phyloP scores from a whole-genome alignment of 176 grass and related monocot species.

The Oryza nivara region DNA sequence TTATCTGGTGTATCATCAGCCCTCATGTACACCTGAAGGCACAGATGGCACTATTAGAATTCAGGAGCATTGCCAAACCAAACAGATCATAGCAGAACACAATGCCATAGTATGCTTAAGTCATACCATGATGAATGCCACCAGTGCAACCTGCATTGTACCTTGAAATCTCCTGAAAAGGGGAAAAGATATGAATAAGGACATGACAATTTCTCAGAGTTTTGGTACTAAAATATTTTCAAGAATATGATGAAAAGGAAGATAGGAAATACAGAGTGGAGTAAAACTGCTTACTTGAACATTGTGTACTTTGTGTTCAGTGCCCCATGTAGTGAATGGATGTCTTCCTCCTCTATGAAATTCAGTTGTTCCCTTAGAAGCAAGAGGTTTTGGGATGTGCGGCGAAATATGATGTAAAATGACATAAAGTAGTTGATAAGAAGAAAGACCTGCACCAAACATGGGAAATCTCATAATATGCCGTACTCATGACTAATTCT shows the following conservation, averaged over 20 bases:
- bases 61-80: conserved; percentile 16
- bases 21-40: conserved; percentile 83
- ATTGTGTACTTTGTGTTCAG: conserved; percentile 90
- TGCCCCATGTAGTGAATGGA: conserved; percentile 70
- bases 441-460: conserved; percentile 63
- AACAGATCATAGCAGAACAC: not conserved
- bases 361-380: conserved; percentile 74
- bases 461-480: not conserved
- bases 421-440: conserved; percentile 70
- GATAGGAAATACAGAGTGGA: not conserved
- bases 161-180: conserved; percentile 85
- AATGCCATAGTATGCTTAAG: not conserved
- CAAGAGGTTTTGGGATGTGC: conserved; percentile 72
- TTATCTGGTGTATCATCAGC: conserved; percentile 82
- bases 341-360: conserved; percentile 76
- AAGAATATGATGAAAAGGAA: not conserved
- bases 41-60: conserved; percentile 1
- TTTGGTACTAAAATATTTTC: not conserved
- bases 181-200: not conserved
- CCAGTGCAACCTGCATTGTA: conserved; percentile 86
- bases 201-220: not conserved
- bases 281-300: conserved; percentile 73
- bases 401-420: conserved; percentile 79
- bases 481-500: not conserved
- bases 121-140: conserved; percentile 91